Base-by-base conservation (phyloP, 257 asterid genomes). In the Solanum commersonii region DNA sequence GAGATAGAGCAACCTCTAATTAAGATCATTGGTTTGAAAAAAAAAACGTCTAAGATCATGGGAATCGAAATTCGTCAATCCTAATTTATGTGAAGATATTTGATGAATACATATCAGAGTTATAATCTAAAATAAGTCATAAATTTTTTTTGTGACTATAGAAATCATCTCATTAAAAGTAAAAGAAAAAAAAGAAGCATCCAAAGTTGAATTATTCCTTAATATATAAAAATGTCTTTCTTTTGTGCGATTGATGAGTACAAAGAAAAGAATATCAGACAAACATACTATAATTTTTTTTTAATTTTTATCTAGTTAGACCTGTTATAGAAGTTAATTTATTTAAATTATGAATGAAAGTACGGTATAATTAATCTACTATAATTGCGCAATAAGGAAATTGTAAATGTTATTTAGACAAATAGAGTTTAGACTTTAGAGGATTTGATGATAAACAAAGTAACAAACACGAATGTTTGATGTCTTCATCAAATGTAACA, bases 31-130 rank as follows among this genome's bases (percentile, higher is more conserved):
- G 10, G 10, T 56, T 56, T 56, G 65, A 1, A 56, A 56, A 56
- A 18, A 1, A 56, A 56, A 18, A 1, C 9, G 1, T n/a, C 4
- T 78, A 14, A 40, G 15, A 14, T 25, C 7, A 23, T 2, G 29
- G 9, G 5, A 13, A 40, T 42, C 1, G 1, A 23, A 49, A 77
- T 38, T n/a, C 1, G 2, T 65, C 0, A 0, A 0, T n/a, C 2
- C 8, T 27, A 65, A 25, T 65, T 25, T 25, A 65, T 65, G 34
- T 65, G 34, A 25, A 65, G 18, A 65, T 67, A 15, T n/a, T n/a
- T 65, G 33, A 25, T 4, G 2, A 23, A 23, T 67, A 67, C 1
- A 10, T 6, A 65, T 65, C 7, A 4, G 0, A 25, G 34, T 65
- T 23, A 0, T 60, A 2, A 10, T 60, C 0, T 23, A 60, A 60